Evolutionary conservation across 1,284 basidiomycete species (phyloP).

Genomic region (Sporisorium reilianum): DNA sequence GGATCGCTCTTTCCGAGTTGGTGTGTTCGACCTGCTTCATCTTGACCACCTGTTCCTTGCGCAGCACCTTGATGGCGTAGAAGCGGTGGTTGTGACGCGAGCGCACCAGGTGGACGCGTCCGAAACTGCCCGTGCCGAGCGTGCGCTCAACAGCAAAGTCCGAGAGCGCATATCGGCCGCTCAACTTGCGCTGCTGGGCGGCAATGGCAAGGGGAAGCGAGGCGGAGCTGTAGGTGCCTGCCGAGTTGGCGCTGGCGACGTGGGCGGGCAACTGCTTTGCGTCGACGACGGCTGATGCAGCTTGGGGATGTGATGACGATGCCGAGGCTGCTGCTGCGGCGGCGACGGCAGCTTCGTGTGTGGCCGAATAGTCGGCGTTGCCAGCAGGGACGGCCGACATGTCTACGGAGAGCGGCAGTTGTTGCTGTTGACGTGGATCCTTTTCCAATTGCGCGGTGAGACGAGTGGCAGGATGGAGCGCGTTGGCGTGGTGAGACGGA

Average conservation of each 20-base stretch:
- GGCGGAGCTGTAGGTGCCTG: slow-evolving; percentile 46
- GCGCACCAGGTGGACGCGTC: slow-evolving; percentile 65
- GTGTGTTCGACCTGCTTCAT: slow-evolving; percentile 99
- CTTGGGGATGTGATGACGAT: slow-evolving; percentile 9
- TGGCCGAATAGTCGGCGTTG: slow-evolving; percentile 36
- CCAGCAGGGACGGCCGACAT: slow-evolving; percentile 30
- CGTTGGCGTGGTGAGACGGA: slow-evolving; percentile 29
- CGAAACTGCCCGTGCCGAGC: slow-evolving; percentile 67
- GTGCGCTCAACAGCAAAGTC: slow-evolving; percentile 66
- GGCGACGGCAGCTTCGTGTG: slow-evolving; percentile 40
- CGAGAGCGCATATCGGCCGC: slow-evolving; percentile 64
- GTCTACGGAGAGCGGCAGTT: slow-evolving; percentile 12
- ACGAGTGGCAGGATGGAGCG: background rate
- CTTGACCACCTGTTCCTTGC: slow-evolving; percentile 84
- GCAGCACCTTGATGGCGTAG: slow-evolving; percentile 68
- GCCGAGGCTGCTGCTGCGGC: slow-evolving; percentile 27
- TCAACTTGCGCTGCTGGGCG: slow-evolving; percentile 58
- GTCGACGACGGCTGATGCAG: slow-evolving; percentile 5
- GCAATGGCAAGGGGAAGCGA: slow-evolving; percentile 49
- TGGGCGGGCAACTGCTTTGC: slow-evolving; percentile 20
- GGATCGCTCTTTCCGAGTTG: slow-evolving; percentile 92
- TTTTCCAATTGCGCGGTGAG: background rate
- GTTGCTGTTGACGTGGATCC: background rate
- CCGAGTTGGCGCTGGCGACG: slow-evolving; percentile 39
- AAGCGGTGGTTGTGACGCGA: slow-evolving; percentile 65